phyloP scores from a whole-genome alignment of 805 yeast species.

The Peterozyma xylosa region DNA sequence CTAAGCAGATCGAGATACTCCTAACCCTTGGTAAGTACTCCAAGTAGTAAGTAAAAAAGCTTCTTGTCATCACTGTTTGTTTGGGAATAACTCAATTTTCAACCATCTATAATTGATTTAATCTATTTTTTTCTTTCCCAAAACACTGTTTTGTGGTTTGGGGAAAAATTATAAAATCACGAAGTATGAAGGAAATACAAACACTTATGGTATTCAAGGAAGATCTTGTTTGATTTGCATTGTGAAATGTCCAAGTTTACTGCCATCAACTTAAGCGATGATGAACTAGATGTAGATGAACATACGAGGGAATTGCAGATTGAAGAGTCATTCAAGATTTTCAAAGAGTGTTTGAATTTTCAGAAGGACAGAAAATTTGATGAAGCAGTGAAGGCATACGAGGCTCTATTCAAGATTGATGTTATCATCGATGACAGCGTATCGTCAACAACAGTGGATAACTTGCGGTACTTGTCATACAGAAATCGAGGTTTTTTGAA shows the following conservation, averaged over 20 bases:
- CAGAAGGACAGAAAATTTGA: conserved; percentile 45
- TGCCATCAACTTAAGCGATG: conserved; percentile 74
- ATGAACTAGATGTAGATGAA: conserved; percentile 75
- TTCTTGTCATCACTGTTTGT: background rate
- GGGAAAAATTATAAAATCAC: background rate
- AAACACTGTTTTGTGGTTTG: background rate
- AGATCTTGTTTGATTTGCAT: too few relatives aligned
- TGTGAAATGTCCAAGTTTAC: conserved; percentile 55
- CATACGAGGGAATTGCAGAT: conserved; percentile 87
- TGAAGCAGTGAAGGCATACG: conserved; percentile 49
- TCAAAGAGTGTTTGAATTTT: conserved; percentile 58
- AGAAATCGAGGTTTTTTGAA: conserved; percentile 77
- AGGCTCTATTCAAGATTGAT: conserved; percentile 58
- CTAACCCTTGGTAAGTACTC: conserved; percentile 19
- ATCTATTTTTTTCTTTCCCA: background rate
- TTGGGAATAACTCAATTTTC: background rate
- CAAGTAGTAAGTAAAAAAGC: conserved; percentile 5
- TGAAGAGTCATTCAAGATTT: conserved; percentile 75
- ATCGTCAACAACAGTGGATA: conserved; percentile 62
- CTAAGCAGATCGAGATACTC: conserved; percentile 11
- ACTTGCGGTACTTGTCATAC: conserved; percentile 67
- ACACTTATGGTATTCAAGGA: background rate
- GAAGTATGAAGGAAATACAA: background rate
- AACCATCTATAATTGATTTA: background rate
- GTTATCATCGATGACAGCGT: conserved; percentile 42